Evolutionary conservation across 2,329 filamentous ascomycete genomes (phyloP), one percentile per base, ranked within the genome.

Genomic region (Falciphora oryzae): DNA sequence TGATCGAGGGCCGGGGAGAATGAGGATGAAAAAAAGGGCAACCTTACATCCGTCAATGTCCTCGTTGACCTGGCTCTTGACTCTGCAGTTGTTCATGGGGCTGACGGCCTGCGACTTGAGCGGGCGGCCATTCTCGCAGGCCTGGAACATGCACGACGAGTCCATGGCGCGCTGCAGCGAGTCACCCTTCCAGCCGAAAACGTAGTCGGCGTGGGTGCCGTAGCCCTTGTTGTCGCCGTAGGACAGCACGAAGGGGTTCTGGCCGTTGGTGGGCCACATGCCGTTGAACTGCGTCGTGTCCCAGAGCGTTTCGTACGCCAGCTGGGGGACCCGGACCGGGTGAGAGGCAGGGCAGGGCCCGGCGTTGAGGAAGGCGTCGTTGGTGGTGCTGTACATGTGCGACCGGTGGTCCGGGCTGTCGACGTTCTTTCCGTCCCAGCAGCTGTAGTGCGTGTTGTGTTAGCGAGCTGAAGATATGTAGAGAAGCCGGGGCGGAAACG

Each of bases 351-450:
- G 73, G 66, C 72, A 74, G 16, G 69, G 62, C 0, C 67, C 69
- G 1, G 69, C 70, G 18, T 67, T 65, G 27, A 67, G 50, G 65
- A 74, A 73, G 14, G 71, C 69, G 31, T 71, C 71, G n/a, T 65
- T 63, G 5, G 61, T 64, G 14, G 72, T 72, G 66, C 70, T 69
- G 68, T 71, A 73, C 70, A 74, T 72, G 66, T 74, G 73, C 32
- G 69, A 70, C 35, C 72, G 69, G 73, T 88, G 84, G 72, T 86
- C 77, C 1, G 75, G 61, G 8, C 79, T 79, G 70, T 88, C 84
- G 28, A 85, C 69, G 67, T 86, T 80, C 59, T 77, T 75, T 44
- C 86, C 86, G 66, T 89, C 80, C 86, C 86, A 89, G 77, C 86
- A 89, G 29, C 29, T 58, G 25, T 28, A 14, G 10, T 10, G 11